Conservation (phyloP, 2,329 filamentous ascomycete species). For the Fusarium sulawesiense region DNA sequence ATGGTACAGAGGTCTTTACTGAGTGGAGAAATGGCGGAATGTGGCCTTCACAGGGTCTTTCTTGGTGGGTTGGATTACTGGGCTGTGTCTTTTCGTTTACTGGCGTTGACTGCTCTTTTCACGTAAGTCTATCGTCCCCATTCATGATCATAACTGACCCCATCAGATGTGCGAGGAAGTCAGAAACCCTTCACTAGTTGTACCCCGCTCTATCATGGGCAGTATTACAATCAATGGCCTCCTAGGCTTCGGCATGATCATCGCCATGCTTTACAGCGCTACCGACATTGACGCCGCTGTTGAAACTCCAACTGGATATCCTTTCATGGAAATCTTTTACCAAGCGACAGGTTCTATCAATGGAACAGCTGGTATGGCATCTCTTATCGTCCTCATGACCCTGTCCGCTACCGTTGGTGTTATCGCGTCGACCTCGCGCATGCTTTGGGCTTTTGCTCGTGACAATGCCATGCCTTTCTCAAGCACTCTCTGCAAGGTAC, state of each 20-base stretch:
- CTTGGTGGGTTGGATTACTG: constrained; percentile 41
- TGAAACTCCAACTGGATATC: constrained; percentile 36
- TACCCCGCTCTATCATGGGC: constrained; percentile 41
- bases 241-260: constrained; percentile 40
- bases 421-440: constrained; percentile 41
- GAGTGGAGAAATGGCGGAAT: constrained; percentile 43
- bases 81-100: constrained; percentile 42
- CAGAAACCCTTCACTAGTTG: constrained; percentile 35
- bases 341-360: constrained; percentile 38
- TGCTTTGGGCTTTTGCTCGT: constrained; percentile 41
- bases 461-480: constrained; percentile 40
- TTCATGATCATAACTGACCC: background rate
- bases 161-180: constrained; percentile 43
- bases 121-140: constrained; percentile 1
- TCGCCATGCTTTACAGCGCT: constrained; percentile 41
- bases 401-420: constrained; percentile 40
- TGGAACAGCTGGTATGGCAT: constrained; percentile 36
- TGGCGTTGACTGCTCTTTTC: constrained; percentile 43
- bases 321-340: constrained; percentile 42
- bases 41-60: constrained; percentile 39
- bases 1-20: constrained; percentile 46
- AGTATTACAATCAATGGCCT: constrained; percentile 38
- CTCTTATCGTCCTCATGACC: constrained; percentile 40
- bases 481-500: constrained; percentile 29
- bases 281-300: constrained; percentile 41